Evolutionary conservation across 2,329 filamentous ascomycete species (phyloP).

Genomic region (Stemphylium vesicarium): DNA sequence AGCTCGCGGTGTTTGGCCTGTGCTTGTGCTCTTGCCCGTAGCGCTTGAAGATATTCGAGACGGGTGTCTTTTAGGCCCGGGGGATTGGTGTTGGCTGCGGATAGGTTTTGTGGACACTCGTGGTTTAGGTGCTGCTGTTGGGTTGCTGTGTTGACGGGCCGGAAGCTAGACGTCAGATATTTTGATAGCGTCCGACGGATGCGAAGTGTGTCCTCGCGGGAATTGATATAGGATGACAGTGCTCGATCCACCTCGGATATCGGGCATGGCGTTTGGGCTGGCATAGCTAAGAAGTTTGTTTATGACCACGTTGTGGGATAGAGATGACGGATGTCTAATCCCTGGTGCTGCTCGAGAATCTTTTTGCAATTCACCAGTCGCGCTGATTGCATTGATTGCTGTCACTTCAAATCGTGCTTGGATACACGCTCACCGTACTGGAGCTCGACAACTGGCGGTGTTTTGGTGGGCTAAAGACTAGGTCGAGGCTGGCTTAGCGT

Average conservation of each 20-base stretch:
- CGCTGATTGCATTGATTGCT: neutral
- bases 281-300: slow-evolving; percentile 21
- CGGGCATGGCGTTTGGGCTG: slow-evolving; percentile 40
- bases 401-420: neutral
- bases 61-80: slow-evolving; percentile 52
- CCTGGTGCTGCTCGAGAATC: neutral
- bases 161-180: slow-evolving; percentile 40
- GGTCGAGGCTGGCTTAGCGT: neutral
- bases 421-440: neutral
- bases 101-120: slow-evolving; percentile 33
- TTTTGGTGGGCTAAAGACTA: neutral
- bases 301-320: neutral
- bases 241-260: slow-evolving; percentile 47
- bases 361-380: neutral
- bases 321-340: neutral
- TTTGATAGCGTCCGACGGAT: slow-evolving; percentile 44
- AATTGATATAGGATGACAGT: slow-evolving; percentile 45
- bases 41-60: slow-evolving; percentile 54
- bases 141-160: slow-evolving; percentile 34
- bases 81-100: slow-evolving; percentile 33
- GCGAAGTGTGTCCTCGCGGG: slow-evolving; percentile 45
- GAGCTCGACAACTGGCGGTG: neutral
- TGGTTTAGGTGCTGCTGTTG: slow-evolving; percentile 43
- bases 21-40: slow-evolving; percentile 52
- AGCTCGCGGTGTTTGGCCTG: slow-evolving; percentile 47